Base-by-base conservation (phyloP, 495 filamentous ascomycete genomes). In the Penicillium robsamsonii region DNA sequence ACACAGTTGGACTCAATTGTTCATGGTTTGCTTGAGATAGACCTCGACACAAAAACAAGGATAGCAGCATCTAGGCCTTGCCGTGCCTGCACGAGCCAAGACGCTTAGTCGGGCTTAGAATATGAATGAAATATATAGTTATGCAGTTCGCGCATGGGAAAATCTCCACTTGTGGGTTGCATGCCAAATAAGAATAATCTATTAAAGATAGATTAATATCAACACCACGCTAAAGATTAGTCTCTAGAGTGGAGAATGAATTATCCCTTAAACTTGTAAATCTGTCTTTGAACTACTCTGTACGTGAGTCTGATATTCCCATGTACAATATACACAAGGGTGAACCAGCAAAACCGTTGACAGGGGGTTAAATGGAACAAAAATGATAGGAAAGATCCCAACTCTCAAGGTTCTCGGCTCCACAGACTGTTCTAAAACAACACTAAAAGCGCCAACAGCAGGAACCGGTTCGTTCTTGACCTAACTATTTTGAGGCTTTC, bases 401-500 rank as follows among this genome's bases (percentile, higher is more conserved):
- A 31, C 30, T 31, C 15, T 46, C 13, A 40, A 54, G 24, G 31
- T 46, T 46, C 22, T 43, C 12, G 42, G 40, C 55, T 44, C 60
- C 63, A 58, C 57, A 55, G 45, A 57, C 56, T 15, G 47, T 13
- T 27, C 38, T 50, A 25, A 60, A 56, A 58, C 46, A 17, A 55
- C 43, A 50, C 57, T 63, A 66, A 58, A 46, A 46, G 25, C 24
- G 13, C 52, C 42, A 10, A 24, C 9, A 52, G 22, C 43, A 49
- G 44, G 62, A 63, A 63, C 62, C 59, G 55, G 62, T 65, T 57
- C 57, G 55, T 46, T 46, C 18, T 63, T 61, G 25, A 49, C 37
- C 20, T 57, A 47, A 53, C 33, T 35, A 52, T 60, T 48, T 37
- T 57, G 62, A 68, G 37, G 62, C 55, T 67, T 65, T 67, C 59